phyloP scores from a whole-genome alignment of 805 yeast species.

The Wickerhamomyces queroliae region DNA sequence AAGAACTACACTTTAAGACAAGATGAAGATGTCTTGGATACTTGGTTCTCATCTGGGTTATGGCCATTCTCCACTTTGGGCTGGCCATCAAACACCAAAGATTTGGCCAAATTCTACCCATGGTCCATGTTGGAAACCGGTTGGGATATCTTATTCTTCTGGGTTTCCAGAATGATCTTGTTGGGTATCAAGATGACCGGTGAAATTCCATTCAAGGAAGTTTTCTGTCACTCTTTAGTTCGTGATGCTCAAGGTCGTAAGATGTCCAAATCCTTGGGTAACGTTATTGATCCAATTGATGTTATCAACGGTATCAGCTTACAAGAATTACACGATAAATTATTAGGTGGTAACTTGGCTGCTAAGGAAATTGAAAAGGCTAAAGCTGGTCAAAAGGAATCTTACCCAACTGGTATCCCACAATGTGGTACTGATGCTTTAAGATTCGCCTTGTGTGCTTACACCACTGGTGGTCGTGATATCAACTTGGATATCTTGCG shows the following conservation, averaged over 20 bases:
- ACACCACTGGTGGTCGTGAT: slow-evolving; percentile 98
- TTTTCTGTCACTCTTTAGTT: slow-evolving; percentile 95
- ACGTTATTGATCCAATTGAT: slow-evolving; percentile 93
- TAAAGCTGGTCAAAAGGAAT: slow-evolving; percentile 75
- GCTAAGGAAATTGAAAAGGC: slow-evolving; percentile 86
- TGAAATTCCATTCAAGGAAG: slow-evolving; percentile 88
- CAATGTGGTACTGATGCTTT: slow-evolving; percentile 99
- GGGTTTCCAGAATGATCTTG: slow-evolving; percentile 97
- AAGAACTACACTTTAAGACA: slow-evolving; percentile 73
- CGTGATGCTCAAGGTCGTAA: slow-evolving; percentile 99
- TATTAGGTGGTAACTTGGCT: slow-evolving; percentile 78
- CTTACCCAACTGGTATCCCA: slow-evolving; percentile 96
- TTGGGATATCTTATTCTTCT: slow-evolving; percentile 98
- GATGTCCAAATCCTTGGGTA: slow-evolving; percentile 97
- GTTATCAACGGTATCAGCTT: slow-evolving; percentile 86
- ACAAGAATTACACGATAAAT: slow-evolving; percentile 71
- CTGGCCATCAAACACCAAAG: slow-evolving; percentile 82
- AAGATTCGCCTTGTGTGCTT: slow-evolving; percentile 97
- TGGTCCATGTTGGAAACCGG: slow-evolving; percentile 96
- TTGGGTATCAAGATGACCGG: slow-evolving; percentile 89
- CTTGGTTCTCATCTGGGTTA: slow-evolving; percentile 97
- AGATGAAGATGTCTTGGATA: slow-evolving; percentile 97
- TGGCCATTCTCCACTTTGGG: slow-evolving; percentile 98
- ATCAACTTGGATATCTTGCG: slow-evolving; percentile 93
- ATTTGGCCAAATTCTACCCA: slow-evolving; percentile 77